phyloP scores from a whole-genome alignment of 192 early-diverging fungal genomes.

The Podila verticillata region DNA sequence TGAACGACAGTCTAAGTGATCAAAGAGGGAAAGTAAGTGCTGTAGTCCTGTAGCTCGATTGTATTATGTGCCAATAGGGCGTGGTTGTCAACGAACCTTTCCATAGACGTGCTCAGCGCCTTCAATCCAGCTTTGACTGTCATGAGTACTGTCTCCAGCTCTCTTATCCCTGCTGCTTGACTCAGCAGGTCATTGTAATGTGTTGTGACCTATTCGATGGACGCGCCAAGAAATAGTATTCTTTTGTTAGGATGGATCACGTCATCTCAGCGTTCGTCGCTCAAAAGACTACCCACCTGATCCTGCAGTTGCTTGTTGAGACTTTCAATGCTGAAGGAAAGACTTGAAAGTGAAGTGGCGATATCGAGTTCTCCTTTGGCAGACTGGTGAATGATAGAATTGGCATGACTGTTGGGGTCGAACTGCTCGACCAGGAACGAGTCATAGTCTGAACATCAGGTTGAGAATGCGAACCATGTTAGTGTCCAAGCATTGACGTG shows the following conservation, averaged over 20 bases:
- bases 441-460: conserved; percentile 63
- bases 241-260: no score
- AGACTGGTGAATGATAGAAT: conserved; percentile 69
- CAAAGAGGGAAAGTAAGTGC: no score
- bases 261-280: no score
- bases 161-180: conserved; percentile 72
- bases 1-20: conserved; percentile 59
- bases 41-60: no score
- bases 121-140: conserved; percentile 63
- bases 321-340: conserved; percentile 77
- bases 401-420: conserved; percentile 75
- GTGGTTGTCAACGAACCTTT: conserved; percentile 48
- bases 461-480: background rate
- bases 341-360: conserved; percentile 68
- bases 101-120: conserved; percentile 65
- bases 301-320: conserved; percentile 79
- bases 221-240: no score
- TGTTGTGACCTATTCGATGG: conserved; percentile 61
- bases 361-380: conserved; percentile 69
- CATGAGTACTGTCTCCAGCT: conserved; percentile 63
- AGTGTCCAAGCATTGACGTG: background rate
- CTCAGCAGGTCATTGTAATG: conserved; percentile 75
- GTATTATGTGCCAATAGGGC: background rate
- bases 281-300: conserved; percentile 56
- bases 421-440: conserved; percentile 71